Evolutionary conservation across 192 early-diverging fungal species (phyloP), one percentile per base, ranked within the genome.

Genomic region (Gonapodya sp.): DNA sequence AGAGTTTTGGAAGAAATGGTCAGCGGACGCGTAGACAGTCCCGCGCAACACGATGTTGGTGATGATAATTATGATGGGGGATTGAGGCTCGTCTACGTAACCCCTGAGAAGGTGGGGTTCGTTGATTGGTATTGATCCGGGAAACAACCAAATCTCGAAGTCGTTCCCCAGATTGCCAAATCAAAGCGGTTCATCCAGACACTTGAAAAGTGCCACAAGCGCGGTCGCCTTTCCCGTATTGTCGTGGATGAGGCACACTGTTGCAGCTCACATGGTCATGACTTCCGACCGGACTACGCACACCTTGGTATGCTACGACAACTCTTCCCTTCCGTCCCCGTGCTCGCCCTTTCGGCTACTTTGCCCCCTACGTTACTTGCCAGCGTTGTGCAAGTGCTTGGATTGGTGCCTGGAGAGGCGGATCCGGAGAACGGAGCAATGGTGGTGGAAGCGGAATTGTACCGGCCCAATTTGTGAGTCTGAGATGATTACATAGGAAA

Each of bases 281-380:
- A 90, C 84, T 89, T 89, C 80, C 86, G 89, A 36, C 87, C 87
- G 1, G 86, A 88, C 81, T 89, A 89, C 81, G 83, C 82, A 35
- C 85, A 84, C 79, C 84, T 86, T 30, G 86, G 87, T 1, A 84
- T 88, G 73, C 84, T 90, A 31, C 85, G 84, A 79, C 85, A 84
- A 36, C 35, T 86, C 35, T 94, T 93, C 80, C 91, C 91, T 0
- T 80, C 85, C 0, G 84, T 91, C 0, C 92, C 90, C 0, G 84
- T 96, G 73, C 91, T 94, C 84, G 94, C 94, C 0, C 83, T 96
- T 36, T 94, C 95, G 0, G 94, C 94, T 0, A 96, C 94, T 0
- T 90, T 89, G 33, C 88, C 89, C 33, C 87, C 86, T 32, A 85
- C 84, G 32, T 86, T 89, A 30, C 86, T 90, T 80, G 81, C 84